These are phyloP conservation scores for Dendrocalamus sinicus DNA, from an alignment of 176 grass and related monocot genomes.

Conservation along the genomic window DNA sequence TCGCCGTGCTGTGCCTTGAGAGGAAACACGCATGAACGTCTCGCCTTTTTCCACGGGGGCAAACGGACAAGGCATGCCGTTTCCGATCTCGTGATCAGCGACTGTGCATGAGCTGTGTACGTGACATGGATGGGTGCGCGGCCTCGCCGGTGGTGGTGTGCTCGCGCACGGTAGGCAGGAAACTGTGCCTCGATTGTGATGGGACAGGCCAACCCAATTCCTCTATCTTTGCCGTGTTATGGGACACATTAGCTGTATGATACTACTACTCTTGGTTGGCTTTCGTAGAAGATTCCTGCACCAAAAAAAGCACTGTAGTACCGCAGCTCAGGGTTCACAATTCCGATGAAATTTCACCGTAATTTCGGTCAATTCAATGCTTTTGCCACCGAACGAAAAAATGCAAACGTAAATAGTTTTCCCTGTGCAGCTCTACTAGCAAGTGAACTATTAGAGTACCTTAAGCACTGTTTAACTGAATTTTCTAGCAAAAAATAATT, in stretches of 20 bases:
- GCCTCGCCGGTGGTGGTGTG: not conserved
- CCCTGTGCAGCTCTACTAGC: not conserved
- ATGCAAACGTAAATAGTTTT: too few species aligned
- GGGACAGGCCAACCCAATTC: not conserved
- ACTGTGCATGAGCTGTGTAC: not conserved
- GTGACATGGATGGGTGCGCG: not conserved
- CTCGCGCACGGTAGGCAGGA: not conserved
- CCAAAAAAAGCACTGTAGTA: too few species aligned
- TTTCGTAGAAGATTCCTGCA: too few species aligned
- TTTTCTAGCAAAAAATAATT: not conserved
- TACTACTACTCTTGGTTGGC: too few species aligned
- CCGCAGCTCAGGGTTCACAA: too few species aligned
- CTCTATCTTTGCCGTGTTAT: not conserved
- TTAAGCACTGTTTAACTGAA: not conserved
- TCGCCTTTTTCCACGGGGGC: not conserved
- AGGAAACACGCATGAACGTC: not conserved
- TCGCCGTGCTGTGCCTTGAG: not conserved
- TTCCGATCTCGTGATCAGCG: not conserved
- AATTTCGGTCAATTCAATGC: too few species aligned
- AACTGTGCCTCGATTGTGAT: not conserved
- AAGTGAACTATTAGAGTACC: not conserved
- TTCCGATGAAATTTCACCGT: too few species aligned
- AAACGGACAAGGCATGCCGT: slow-evolving; percentile 27
- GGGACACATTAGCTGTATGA: too few species aligned
- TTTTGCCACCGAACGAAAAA: too few species aligned